Base-by-base conservation (phyloP, 345 rosid genomes). In the Citrus glauca region DNA sequence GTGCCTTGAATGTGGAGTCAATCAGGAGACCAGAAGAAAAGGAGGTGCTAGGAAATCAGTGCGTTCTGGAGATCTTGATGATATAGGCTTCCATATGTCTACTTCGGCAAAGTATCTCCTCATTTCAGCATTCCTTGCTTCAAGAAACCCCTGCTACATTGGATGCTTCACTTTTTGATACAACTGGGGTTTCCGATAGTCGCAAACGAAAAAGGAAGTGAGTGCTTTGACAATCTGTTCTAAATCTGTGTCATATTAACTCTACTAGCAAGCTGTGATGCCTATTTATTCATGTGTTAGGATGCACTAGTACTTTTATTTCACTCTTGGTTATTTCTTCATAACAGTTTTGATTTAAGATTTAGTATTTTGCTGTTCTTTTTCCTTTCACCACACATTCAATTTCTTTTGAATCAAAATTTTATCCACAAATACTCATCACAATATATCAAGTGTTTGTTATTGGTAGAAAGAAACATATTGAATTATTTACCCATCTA, bases 81-180 rank as follows among this genome's bases (percentile, higher is more conserved):
- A 77, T 71, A 74, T 89, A 69, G 97, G 90, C 84, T 88, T 93
- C 74, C 95, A 93, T 79, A 90, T 93, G 97, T 92, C 96, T 68
- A 84, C 83, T 69, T 90, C 94, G 60, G 90, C 97, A 25, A 95
- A 92, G 84, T 91, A 87, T 87, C 98, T 95, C 76, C 97, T 95
- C 79, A 82, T 95, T 81, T 91, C 99, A 40, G 97, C 98, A 65
- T 93, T 93, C 85, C 92, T 95, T 27, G 96, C 98, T 83, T 95
- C 98, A 30, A 91, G 93, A 89, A 95, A 95, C 81, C 99, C n/a
- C 98, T 38, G 94, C 97, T 37, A 95, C 99, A 40, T 84, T 93
- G 62, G 97, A 95, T 78, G 98, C 98, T 19, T 95, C 98, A 10
- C 80, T 92, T 82, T 95, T 95, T 85, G 99, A 95, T 84, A 90